These are phyloP conservation scores for Cordyceps javanica DNA, from an alignment of 2,329 filamentous ascomycete species.

Conservation along the genomic window DNA sequence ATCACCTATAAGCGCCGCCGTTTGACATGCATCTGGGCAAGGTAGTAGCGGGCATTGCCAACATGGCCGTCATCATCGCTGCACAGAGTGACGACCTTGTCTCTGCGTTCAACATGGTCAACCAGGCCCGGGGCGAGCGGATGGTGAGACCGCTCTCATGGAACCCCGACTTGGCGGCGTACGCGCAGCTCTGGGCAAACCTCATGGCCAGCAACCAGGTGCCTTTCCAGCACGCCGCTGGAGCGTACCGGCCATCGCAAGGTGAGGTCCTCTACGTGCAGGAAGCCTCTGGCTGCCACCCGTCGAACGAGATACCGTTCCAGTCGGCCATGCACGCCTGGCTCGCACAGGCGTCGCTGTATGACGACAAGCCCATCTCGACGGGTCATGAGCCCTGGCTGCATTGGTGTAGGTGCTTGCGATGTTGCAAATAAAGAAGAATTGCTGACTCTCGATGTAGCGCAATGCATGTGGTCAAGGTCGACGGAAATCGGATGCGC, in stretches of 20 bases:
- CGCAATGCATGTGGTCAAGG: conserved; percentile 31
- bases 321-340: conserved; percentile 25
- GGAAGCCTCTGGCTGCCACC: conserved; percentile 24
- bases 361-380: conserved; percentile 24
- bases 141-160: conserved; percentile 23
- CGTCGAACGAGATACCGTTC: conserved; percentile 23
- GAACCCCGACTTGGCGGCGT: conserved; percentile 25
- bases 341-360: conserved; percentile 26
- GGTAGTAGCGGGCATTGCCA: conserved; percentile 13
- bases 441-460: conserved; percentile 19
- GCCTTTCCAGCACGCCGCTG: conserved; percentile 27
- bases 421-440: not conserved
- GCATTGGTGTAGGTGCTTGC: conserved; percentile 31
- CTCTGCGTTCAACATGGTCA: conserved; percentile 24
- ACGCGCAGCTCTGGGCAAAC: conserved; percentile 29
- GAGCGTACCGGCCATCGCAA: conserved; percentile 25
- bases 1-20: not conserved
- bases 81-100: conserved; percentile 20
- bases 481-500: conserved; percentile 29
- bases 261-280: conserved; percentile 30
- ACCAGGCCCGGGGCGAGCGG: conserved; percentile 25
- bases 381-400: conserved; percentile 29
- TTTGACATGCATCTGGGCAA: conserved; percentile 1
- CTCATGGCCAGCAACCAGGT: conserved; percentile 25
- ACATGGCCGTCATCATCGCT: not conserved